Evolutionary conservation across 2,329 filamentous ascomycete genomes (phyloP), one percentile per base, ranked within the genome.

Genomic region (Dactylellina parvicollis): DNA sequence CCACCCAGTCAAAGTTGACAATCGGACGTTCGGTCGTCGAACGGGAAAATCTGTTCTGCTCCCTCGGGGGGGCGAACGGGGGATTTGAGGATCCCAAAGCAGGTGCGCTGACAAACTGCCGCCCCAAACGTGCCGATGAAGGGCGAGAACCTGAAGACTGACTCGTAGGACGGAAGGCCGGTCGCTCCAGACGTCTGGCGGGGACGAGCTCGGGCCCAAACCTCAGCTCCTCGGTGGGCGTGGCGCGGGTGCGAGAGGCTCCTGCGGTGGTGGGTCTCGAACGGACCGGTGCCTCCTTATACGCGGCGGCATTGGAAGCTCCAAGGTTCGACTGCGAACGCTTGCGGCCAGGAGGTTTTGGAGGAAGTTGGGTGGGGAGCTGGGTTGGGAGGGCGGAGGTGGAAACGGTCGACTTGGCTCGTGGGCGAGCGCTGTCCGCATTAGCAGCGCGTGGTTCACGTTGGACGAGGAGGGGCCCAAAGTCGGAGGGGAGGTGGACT

Each of bases 161-260:
- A 20, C 64, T 69, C 20, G 30, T 60, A 8, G 64, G 64, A 20
- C 64, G 54, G 36, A 60, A 28, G 14, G 61, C 55, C 3, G 64
- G 64, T n/a, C 64, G 55, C 8, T 69, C 64, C 14, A 69, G 42
- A 5, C 55, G 54, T 10, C 52, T 32, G 9, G 64, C 57, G 5
- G 64, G 64, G 4, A 44, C 42, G 12, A 69, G 55, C 12, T 60
- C 55, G 10, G 54, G 54, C 2, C 64, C 64, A 18, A 69, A 69
- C n/a, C n/a, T n/a, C n/a, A n/a, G n/a, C 20, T 24, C n/a, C 2
- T 69, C 54, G 1, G 32, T 30, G 28, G 54, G 40, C n/a, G n/a
- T n/a, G n/a, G n/a, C n/a, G 10, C 12, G 4, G 4, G 42, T 55
- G 5, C 50, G 52, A 20, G 64, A 34, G 8, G 34, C 12, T 40